These are phyloP conservation scores for Avena insularis DNA, from an alignment of 176 grass and related monocot genomes.

Conservation along the genomic window DNA sequence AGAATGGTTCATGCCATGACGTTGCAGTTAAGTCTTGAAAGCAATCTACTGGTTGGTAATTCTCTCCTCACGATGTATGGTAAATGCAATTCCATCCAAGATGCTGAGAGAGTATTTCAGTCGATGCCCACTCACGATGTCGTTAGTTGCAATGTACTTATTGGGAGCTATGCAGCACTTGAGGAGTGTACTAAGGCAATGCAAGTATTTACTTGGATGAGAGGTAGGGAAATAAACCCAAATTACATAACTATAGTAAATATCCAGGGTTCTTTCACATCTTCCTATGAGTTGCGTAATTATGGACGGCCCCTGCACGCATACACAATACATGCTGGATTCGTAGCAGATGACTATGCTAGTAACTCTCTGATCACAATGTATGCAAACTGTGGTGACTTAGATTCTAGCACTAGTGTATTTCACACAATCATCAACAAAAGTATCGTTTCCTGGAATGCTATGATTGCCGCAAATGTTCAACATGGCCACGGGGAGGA, in stretches of 20 bases:
- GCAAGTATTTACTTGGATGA: slow-evolving; percentile 71
- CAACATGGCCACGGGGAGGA: slow-evolving; percentile 76
- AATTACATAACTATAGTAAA: slow-evolving; percentile 93
- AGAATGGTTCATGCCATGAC: slow-evolving; percentile 74
- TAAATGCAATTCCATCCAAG: slow-evolving; percentile 66
- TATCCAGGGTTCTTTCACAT: slow-evolving; percentile 58
- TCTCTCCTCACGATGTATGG: slow-evolving; percentile 80
- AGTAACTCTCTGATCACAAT: slow-evolving; percentile 87
- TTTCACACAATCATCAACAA: slow-evolving; percentile 60
- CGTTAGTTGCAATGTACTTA: slow-evolving; percentile 79
- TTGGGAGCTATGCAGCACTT: slow-evolving; percentile 59
- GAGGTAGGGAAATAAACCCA: slow-evolving; percentile 42
- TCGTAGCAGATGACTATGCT: slow-evolving; percentile 72
- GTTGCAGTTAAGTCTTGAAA: slow-evolving; percentile 53
- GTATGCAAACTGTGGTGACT: slow-evolving; percentile 83
- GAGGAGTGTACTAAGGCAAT: slow-evolving; percentile 52
- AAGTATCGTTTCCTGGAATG: slow-evolving; percentile 74
- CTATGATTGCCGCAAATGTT: slow-evolving; percentile 75
- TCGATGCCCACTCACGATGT: slow-evolving; percentile 63
- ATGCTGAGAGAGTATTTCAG: slow-evolving; percentile 64
- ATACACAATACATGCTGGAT: slow-evolving; percentile 61
- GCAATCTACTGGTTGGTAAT: slow-evolving; percentile 57
- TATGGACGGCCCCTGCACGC: slow-evolving; percentile 73
- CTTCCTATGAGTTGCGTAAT: slow-evolving; percentile 48
- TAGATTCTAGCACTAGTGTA: slow-evolving; percentile 68